Base-by-base conservation (phyloP, 345 rosid genomes). In the Leavenworthia alabamica region DNA sequence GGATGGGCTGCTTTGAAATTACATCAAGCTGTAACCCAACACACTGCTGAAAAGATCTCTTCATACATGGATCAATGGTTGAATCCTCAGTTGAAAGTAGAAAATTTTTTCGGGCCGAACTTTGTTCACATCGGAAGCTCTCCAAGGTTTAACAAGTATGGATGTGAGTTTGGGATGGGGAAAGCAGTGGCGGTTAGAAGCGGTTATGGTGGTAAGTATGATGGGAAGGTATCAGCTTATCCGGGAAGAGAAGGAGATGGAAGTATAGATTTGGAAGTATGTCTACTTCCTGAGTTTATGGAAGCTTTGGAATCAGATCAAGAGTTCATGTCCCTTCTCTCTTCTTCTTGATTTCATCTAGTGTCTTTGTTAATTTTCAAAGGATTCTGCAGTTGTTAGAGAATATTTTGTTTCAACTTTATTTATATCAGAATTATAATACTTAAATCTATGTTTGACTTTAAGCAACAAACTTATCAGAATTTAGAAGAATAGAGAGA, bases 61-160 rank as follows among this genome's bases (percentile, higher is more conserved):
- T 68, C 51, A 9, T 29, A 28, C 1, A 24, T 80, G 3, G 66
- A 79, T 3, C 11, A 22, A 3, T 80, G 78, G 88, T 2, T 77
- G 29, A 58, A 59, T 35, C 66, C 67, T 7, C 85, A 72, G 0
- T 10, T 67, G 68, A 59, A 56, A 2, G 2, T 78, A 2, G 70
- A 8, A 0, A 23, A 9, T 42, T 0, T 63, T 60, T 73, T 67
- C 19, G 75, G 69, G 46, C 71, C 80, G 0, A 33, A 11, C 7
- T 49, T 77, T 40, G 72, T 88, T 71, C 73, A 81, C 79, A 75
- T 86, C 68, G 91, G 96, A 57, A 84, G 96, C 74, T 90, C 96
- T 0, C 96, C 89, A 0, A 70, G 89, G 70, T 90, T 88, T 72
- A 50, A 90, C 67, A 88, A 68, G 77, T 88, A 88, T 0, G 91